Conservation (phyloP, 345 rosid species). For the sweet orange (Citrus sinensis) region DNA sequence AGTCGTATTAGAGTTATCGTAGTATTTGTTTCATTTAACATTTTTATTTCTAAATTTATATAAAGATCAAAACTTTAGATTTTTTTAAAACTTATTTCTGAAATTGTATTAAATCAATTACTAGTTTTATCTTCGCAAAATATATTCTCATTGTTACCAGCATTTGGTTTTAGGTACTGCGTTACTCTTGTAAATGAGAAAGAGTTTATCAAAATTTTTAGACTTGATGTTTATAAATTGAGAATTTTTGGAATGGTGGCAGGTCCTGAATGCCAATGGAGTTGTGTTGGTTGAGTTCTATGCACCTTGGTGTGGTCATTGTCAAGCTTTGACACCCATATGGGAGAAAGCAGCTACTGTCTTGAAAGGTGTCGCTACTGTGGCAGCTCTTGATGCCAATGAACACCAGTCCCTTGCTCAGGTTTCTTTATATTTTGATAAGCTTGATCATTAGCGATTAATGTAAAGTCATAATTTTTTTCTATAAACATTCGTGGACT, state of each 20-base stretch:
- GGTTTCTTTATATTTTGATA: constrained; percentile 39
- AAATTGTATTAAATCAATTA: neutral
- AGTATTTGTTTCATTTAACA: neutral
- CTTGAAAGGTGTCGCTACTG: constrained; percentile 86
- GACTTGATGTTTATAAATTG: neutral
- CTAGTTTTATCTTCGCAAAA: neutral
- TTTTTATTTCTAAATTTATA: neutral
- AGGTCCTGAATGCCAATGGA: constrained; percentile 85
- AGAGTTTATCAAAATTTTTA: neutral
- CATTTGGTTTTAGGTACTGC: neutral
- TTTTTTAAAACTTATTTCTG: neutral
- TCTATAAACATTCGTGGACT: neutral
- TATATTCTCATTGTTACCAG: neutral
- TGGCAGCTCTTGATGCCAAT: constrained; percentile 96
- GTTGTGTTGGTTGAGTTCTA: constrained; percentile 94
- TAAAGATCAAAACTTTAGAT: neutral
- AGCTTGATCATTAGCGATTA: neutral
- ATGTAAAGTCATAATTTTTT: neutral
- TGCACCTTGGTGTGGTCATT: constrained; percentile 99
- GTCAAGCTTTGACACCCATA: constrained; percentile 79
- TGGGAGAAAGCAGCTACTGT: constrained; percentile 93
- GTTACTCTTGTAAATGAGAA: neutral
- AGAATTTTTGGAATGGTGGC: constrained; percentile 15
- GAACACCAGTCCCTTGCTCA: constrained; percentile 93
- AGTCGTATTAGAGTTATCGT: neutral